Evolutionary conservation across 257 asterid genomes (phyloP), one percentile per base, ranked within the genome.

Genomic region (Lantana camara): DNA sequence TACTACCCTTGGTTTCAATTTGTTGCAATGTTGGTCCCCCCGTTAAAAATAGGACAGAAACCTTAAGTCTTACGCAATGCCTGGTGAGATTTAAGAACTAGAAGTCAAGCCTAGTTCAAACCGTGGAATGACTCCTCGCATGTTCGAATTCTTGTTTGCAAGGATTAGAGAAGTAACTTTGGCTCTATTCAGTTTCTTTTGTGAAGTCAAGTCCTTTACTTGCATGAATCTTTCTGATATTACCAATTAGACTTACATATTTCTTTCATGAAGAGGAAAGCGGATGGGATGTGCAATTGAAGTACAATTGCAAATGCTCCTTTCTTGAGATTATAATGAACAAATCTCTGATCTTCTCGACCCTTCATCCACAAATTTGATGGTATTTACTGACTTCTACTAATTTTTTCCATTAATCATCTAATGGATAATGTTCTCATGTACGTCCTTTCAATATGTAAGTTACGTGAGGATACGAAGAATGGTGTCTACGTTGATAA

Each of bases 101-200:
- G 91, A 84, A 73, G 77, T 82, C 44, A 84, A 70, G 72, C 99
- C 97, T 46, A 86, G 96, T 66, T 67, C 80, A 17, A 76, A 90
- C 55, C 95, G 97, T 69, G 99, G 99, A 68, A 90, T 94, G 95
- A 94, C 96, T 4, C 99, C 97, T 24, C 95, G 97, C 49, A 83
- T 94, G 62, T 94, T 94, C 79, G 99, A 94, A 68, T 94, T 85
- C 81, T 83, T 94, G 75, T 94, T 94, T 79, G 95, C 97, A 41
- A 86, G 99, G 82, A 94, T 94, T 61, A 81, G 90, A 88, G 97
- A 90, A 72, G 99, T 92, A 80, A 77, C 48, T 68, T 60, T 64
- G 16, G 52, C 57, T 45, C 51, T 68, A n/a, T n/a, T n/a, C n/a
- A n/a, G n/a, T n/a, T n/a, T n/a, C n/a, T n/a, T n/a, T n/a, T 60